Percentiles rank a stretch among this genome's conserved stretches.
Evolutionary conservation across 352 stramenopile genomes (phyloP).

Genomic region (Phytophthora parvispora): DNA sequence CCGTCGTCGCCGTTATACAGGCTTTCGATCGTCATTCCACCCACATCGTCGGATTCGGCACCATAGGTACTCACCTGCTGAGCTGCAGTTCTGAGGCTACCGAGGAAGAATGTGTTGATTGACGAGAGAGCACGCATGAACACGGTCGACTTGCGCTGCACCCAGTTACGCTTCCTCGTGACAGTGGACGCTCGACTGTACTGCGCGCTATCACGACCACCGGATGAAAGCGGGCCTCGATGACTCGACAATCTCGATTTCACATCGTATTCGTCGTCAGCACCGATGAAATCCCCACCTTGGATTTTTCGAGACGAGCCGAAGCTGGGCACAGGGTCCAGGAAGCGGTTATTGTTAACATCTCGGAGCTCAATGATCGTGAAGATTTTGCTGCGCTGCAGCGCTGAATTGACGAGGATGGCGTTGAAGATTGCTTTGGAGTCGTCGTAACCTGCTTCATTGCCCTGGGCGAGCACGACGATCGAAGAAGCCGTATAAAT

Average conservation of each 20-base stretch:
- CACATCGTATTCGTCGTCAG: conserved; percentile 33
- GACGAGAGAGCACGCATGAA: conserved; percentile 44
- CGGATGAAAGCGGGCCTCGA: conserved; percentile 20
- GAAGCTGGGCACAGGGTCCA: conserved; percentile 81
- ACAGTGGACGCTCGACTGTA: conserved; percentile 39
- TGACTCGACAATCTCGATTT: conserved; percentile 33
- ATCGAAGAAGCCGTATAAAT: conserved; percentile 88
- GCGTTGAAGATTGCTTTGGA: conserved; percentile 91
- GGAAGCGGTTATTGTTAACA: conserved; percentile 86
- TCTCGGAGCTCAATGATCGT: conserved; percentile 90
- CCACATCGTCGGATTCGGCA: conserved; percentile 15
- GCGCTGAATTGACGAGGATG: conserved; percentile 81
- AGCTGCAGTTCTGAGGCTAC: conserved; percentile 66
- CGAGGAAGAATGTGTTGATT: conserved; percentile 73
- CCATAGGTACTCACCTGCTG: conserved; percentile 57
- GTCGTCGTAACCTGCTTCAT: conserved; percentile 77
- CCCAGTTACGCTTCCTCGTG: conserved; percentile 51
- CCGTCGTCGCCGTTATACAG: conserved; percentile 60
- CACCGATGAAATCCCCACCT: conserved; percentile 23
- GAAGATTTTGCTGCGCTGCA: conserved; percentile 77
- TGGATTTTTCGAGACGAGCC: conserved; percentile 32
- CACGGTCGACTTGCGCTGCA: conserved; percentile 46
- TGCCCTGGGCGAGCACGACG: conserved; percentile 84
- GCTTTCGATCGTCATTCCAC: conserved; percentile 31
- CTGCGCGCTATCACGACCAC: conserved; percentile 27